phyloP scores from a whole-genome alignment of 495 filamentous ascomycete species.

The Immersiella caudata region DNA sequence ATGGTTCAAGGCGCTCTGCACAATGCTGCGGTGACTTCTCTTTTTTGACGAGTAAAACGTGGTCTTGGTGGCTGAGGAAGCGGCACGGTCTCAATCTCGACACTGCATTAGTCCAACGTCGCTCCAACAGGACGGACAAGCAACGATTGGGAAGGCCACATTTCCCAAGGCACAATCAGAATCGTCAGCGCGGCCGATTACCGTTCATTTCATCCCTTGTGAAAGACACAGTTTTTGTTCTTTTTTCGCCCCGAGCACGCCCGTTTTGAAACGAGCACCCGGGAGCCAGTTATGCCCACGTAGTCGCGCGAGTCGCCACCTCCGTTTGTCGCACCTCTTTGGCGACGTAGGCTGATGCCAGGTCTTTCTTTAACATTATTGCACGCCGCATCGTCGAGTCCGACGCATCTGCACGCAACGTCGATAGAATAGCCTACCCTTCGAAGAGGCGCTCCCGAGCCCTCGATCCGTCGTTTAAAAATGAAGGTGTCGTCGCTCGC shows the following conservation, averaged over 20 bases:
- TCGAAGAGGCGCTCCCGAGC: constrained; percentile 19
- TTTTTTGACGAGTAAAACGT: not conserved
- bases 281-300: not conserved
- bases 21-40: not conserved
- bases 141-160: not conserved
- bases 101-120: not conserved
- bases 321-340: not conserved
- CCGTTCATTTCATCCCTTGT: not conserved
- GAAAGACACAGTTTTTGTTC: not conserved
- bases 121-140: not conserved
- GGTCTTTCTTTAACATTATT: constrained; percentile 9
- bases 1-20: no score
- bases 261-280: not conserved
- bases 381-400: not conserved
- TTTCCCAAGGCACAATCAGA: not conserved
- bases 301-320: constrained; percentile 1
- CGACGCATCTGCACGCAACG: not conserved
- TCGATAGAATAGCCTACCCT: constrained; percentile 13
- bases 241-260: constrained; percentile 5
- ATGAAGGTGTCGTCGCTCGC: constrained; percentile 48
- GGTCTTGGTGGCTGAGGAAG: not conserved
- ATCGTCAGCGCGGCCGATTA: not conserved
- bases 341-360: not conserved
- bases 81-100: not conserved
- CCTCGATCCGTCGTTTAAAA: constrained; percentile 23